Evolutionary conservation across 257 asterid species (phyloP).

Genomic region (Solanum corneliomulleri): DNA sequence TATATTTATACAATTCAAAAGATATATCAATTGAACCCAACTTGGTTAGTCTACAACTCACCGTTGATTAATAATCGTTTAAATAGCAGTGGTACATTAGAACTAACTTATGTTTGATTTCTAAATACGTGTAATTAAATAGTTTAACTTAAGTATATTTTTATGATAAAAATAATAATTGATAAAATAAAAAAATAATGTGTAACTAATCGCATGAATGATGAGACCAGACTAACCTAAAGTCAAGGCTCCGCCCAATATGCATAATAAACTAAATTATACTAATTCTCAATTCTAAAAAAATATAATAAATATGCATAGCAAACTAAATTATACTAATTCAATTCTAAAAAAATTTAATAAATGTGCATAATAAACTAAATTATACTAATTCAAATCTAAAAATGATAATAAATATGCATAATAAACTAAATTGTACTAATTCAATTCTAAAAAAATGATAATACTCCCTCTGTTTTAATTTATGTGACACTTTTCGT

Average conservation of each 20-base stretch:
- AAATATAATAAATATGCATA: too few relatives aligned
- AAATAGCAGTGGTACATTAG: too few relatives aligned
- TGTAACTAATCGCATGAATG: neutral
- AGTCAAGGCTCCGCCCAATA: accelerated
- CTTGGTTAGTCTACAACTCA: neutral
- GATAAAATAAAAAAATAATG: neutral
- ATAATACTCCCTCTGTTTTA: too few relatives aligned
- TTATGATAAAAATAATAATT: neutral
- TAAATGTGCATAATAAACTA: too few relatives aligned
- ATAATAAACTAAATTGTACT: neutral
- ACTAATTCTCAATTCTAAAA: too few relatives aligned
- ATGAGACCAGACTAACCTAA: neutral
- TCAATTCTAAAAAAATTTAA: too few relatives aligned
- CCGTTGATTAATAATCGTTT: neutral
- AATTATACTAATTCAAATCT: too few relatives aligned
- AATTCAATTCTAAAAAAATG: too few relatives aligned
- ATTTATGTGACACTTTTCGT: too few relatives aligned
- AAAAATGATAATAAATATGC: too few relatives aligned
- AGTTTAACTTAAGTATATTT: neutral
- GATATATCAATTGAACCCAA: neutral
- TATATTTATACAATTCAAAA: neutral
- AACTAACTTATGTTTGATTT: neutral
- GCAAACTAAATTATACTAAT: too few relatives aligned
- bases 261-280: too few relatives aligned
- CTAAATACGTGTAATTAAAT: neutral